Evolutionary conservation across 1,139 yeast species (phyloP).

Genomic region (Blastobotrys capitulatus): DNA sequence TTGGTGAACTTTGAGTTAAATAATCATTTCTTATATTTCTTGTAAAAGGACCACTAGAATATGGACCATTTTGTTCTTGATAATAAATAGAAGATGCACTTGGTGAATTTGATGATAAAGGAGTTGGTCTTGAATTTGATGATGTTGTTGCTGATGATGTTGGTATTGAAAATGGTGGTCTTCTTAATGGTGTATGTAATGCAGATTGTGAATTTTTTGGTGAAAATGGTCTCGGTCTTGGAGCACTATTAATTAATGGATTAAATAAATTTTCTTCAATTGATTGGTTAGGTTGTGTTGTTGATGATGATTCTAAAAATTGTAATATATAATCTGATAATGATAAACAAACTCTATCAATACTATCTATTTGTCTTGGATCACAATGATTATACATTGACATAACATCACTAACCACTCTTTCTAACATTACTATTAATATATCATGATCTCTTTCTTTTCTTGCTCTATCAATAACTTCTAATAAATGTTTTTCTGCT

Average conservation of each 20-base stretch:
- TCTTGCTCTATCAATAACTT: slow-evolving; percentile 21
- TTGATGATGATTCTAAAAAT: slow-evolving; percentile 10
- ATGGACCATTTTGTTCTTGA: not conserved
- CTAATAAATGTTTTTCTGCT: slow-evolving; percentile 25
- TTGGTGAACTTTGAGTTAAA: slow-evolving; percentile 3
- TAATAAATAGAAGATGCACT: not conserved
- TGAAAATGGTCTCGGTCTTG: not conserved
- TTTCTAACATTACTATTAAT: slow-evolving; percentile 24
- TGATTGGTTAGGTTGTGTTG: not conserved
- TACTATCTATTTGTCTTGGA: slow-evolving; percentile 13
- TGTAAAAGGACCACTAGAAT: not conserved
- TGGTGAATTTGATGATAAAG: not conserved
- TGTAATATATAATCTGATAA: slow-evolving; percentile 25
- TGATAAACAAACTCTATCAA: slow-evolving; percentile 26
- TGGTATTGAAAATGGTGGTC: not conserved
- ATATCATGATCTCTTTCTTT: slow-evolving; percentile 17
- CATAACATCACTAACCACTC: slow-evolving; percentile 26
- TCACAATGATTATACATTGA: slow-evolving; percentile 19
- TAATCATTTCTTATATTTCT: not conserved
- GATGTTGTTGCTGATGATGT: too few species aligned
- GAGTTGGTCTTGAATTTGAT: not conserved
- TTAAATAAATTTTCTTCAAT: not conserved
- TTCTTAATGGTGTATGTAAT: slow-evolving; percentile 1
- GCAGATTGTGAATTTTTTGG: not conserved
- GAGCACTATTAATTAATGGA: not conserved